Percentiles rank a stretch among this genome's conserved stretches.
Conservation (phyloP, 108 stramenopile genomes). For the Chaetoceros muelleri region DNA sequence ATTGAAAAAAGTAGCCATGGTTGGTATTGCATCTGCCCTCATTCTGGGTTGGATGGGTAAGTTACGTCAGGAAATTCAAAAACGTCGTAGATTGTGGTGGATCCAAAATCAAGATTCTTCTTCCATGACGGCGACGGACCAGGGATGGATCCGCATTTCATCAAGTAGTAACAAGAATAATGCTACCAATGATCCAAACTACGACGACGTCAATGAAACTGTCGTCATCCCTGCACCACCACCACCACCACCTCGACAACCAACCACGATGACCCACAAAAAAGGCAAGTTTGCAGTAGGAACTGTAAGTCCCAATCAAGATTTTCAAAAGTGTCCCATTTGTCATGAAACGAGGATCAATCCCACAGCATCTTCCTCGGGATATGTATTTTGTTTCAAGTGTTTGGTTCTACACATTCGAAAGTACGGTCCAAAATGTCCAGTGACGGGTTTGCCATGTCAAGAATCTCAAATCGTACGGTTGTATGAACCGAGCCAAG, state of each 20-base stretch:
- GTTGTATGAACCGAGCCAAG: constrained; percentile 46
- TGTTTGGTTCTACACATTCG: constrained; percentile 45
- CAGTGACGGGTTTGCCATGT: constrained; percentile 50
- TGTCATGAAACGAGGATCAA: constrained; percentile 53
- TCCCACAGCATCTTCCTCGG: constrained; percentile 62
- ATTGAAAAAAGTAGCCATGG: background rate
- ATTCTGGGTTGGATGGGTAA: constrained; percentile 7
- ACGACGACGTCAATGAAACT: background rate
- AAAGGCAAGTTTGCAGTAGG: too few relatives aligned
- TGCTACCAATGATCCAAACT: constrained; percentile 2
- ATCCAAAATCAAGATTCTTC: too few relatives aligned
- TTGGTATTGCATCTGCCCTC: constrained; percentile 1
- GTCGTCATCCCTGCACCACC: constrained; percentile 29
- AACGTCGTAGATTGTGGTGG: background rate
- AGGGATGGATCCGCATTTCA: too few relatives aligned
- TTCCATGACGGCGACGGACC: too few relatives aligned
- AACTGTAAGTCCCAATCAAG: too few relatives aligned
- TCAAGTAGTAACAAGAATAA: too few relatives aligned
- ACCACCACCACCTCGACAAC: constrained; percentile 27
- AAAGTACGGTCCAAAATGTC: constrained; percentile 34
- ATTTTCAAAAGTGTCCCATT: constrained; percentile 35
- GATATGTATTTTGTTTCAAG: constrained; percentile 66
- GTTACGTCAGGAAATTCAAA: constrained; percentile 3
- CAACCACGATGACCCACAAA: too few relatives aligned
- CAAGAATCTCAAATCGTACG: constrained; percentile 40